A percentile compares a stretch with the other conserved stretches of the same genome.
Conservation (phyloP, 768 basidiomycete species). For the Tylopilus balloui region DNA sequence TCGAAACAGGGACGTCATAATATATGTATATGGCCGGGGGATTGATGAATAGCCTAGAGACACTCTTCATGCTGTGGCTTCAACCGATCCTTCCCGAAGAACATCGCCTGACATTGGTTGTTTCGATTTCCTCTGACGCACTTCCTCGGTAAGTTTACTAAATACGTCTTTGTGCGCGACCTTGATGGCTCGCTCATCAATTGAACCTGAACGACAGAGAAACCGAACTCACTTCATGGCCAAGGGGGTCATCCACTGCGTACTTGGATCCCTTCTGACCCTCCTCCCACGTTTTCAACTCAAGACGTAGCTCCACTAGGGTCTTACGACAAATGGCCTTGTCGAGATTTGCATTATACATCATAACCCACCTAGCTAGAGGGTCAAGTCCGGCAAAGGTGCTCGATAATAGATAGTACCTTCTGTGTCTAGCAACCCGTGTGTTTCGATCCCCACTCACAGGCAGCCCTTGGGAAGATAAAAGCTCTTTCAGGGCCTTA, state of each 20-base stretch:
- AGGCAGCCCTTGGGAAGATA: conserved; percentile 48
- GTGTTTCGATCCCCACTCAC: conserved; percentile 47
- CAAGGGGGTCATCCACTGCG: conserved; percentile 35
- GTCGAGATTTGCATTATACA: conserved; percentile 71
- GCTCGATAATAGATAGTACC: conserved; percentile 33
- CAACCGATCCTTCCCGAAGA: conserved; percentile 29
- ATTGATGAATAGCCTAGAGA: conserved; percentile 1
- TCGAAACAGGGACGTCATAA: neutral
- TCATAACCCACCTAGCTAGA: conserved; percentile 55
- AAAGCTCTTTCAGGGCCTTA: conserved; percentile 51
- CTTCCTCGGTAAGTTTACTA: conserved; percentile 31
- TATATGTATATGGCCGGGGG: neutral
- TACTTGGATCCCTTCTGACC: conserved; percentile 35
- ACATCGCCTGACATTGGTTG: conserved; percentile 1
- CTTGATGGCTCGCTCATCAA: conserved; percentile 4
- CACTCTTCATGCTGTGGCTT: conserved; percentile 36
- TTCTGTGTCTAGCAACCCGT: conserved; percentile 55
- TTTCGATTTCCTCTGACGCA: conserved; percentile 34
- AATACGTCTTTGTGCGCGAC: conserved; percentile 32
- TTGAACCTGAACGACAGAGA: neutral
- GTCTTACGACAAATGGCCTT: conserved; percentile 46
- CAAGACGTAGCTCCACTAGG: conserved; percentile 42
- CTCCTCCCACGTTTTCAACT: conserved; percentile 59
- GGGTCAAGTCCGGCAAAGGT: neutral
- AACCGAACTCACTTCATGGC: conserved; percentile 36